These are phyloP conservation scores for Verbena officinalis DNA, from an alignment of 257 asterid genomes.

Conservation along the genomic window DNA sequence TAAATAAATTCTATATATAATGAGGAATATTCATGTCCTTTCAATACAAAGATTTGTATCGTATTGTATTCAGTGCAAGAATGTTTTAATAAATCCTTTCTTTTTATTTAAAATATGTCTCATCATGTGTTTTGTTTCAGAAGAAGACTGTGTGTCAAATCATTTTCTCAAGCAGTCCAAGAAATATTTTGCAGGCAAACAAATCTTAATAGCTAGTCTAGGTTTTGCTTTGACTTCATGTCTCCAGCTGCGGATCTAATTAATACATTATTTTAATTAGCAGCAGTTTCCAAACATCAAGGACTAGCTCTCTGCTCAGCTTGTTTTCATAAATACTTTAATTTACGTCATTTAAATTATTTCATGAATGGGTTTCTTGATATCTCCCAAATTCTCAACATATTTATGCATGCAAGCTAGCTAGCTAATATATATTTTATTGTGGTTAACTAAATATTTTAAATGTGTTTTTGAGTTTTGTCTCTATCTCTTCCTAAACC, in stretches of 20 bases:
- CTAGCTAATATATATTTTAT: not conserved
- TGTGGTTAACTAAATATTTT: not conserved
- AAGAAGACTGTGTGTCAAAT: conserved; percentile 37
- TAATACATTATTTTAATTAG: conserved; percentile 17
- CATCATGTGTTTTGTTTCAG: conserved; percentile 26
- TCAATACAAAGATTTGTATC: conserved; percentile 2
- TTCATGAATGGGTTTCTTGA: not conserved
- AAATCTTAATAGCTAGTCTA: conserved; percentile 21
- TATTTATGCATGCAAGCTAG: conserved; percentile 8
- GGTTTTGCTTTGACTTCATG: conserved; percentile 29
- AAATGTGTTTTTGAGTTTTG: too few relatives aligned
- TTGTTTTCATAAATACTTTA: not conserved
- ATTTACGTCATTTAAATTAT: not conserved
- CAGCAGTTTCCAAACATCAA: conserved; percentile 18
- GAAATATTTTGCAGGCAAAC: conserved; percentile 25
- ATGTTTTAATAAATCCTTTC: conserved; percentile 25
- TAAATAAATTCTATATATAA: not conserved
- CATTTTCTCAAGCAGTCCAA: conserved; percentile 34
- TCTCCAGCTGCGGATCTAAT: conserved; percentile 17
- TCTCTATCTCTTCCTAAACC: too few relatives aligned
- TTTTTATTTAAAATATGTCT: not conserved
- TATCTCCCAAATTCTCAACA: not conserved
- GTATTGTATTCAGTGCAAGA: conserved; percentile 55
- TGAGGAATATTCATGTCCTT: conserved; percentile 17
- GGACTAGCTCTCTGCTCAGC: not conserved